Conservation (phyloP, 2,329 filamentous ascomycete genomes). For the Talaromyces marneffei region DNA sequence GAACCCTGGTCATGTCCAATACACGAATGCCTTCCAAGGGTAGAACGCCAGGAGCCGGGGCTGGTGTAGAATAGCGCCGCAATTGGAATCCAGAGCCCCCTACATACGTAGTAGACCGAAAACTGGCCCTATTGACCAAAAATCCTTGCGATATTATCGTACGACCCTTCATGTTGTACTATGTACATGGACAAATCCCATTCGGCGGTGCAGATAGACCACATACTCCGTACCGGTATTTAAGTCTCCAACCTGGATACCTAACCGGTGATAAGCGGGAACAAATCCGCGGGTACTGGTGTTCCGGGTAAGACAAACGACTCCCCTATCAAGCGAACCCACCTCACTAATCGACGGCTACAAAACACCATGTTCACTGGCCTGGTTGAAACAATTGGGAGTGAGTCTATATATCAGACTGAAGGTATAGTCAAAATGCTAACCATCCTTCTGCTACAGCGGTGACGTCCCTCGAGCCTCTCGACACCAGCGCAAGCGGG, state of each 20-base stretch:
- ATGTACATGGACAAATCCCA: neutral
- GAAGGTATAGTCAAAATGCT: constrained; percentile 26
- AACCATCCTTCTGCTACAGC: constrained; percentile 50
- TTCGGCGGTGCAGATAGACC: neutral
- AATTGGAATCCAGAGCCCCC: constrained; percentile 17
- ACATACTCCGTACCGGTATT: no score
- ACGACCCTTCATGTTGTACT: neutral
- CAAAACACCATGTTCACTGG: constrained; percentile 78
- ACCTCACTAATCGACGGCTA: neutral
- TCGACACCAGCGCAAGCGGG: constrained; percentile 65
- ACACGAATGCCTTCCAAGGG: constrained; percentile 83
- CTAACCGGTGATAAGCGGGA: neutral
- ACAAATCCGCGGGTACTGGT: neutral
- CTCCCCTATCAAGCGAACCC: neutral
- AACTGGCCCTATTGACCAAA: neutral
- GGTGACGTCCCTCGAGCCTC: constrained; percentile 71
- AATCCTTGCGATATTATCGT: constrained; percentile 22
- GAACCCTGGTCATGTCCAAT: constrained; percentile 91
- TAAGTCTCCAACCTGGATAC: neutral
- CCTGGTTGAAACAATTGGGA: constrained; percentile 86
- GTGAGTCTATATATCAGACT: constrained; percentile 49
- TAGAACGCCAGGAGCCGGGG: constrained; percentile 43
- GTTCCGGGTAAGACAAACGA: neutral
- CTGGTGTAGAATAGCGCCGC: constrained; percentile 38
- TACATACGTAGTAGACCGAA: neutral